A percentile compares a stretch with the other conserved stretches of the same genome.
Evolutionary conservation across 495 filamentous ascomycete species (phyloP).

Genomic region (Xylaria venustula): DNA sequence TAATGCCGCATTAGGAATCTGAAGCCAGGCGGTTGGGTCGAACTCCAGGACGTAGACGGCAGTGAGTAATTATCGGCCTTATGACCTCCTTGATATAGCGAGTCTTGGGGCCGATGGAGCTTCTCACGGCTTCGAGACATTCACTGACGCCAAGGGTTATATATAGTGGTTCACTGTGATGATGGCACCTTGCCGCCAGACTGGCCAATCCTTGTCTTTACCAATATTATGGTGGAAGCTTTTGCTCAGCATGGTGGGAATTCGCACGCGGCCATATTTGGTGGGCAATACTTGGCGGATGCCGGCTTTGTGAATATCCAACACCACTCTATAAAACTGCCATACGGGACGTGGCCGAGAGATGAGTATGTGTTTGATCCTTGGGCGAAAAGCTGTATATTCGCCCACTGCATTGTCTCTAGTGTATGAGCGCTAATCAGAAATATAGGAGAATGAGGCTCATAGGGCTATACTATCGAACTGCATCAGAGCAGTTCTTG

Average conservation of each 20-base stretch:
- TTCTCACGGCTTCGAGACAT: too few relatives aligned
- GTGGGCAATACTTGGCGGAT: slow-evolving; percentile 51
- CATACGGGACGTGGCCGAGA: slow-evolving; percentile 53
- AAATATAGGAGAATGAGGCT: slow-evolving; percentile 32
- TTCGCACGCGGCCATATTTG: slow-evolving; percentile 42
- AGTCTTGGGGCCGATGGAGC: too few relatives aligned
- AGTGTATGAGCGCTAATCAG: neutral
- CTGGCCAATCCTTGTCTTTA: slow-evolving; percentile 30
- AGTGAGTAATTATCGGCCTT: neutral
- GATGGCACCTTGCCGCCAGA: slow-evolving; percentile 38
- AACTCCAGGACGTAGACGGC: slow-evolving; percentile 49
- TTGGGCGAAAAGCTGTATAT: too few relatives aligned
- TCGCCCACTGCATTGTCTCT: neutral
- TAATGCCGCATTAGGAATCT: slow-evolving; percentile 30
- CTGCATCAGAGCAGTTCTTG: slow-evolving; percentile 37
- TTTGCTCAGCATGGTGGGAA: slow-evolving; percentile 32
- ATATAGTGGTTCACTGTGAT: slow-evolving; percentile 33
- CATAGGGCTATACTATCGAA: slow-evolving; percentile 40
- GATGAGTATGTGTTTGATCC: slow-evolving; percentile 48
- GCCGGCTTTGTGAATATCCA: slow-evolving; percentile 58
- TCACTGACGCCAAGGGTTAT: neutral
- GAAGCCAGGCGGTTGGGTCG: slow-evolving; percentile 55
- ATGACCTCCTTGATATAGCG: too few relatives aligned
- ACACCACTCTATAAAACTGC: slow-evolving; percentile 47
- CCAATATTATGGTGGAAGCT: slow-evolving; percentile 24